A percentile compares a stretch with the other conserved stretches of the same genome.
These are phyloP conservation scores for Jatropha podagrica DNA, from an alignment of 441 rosid species.

Conservation along the genomic window DNA sequence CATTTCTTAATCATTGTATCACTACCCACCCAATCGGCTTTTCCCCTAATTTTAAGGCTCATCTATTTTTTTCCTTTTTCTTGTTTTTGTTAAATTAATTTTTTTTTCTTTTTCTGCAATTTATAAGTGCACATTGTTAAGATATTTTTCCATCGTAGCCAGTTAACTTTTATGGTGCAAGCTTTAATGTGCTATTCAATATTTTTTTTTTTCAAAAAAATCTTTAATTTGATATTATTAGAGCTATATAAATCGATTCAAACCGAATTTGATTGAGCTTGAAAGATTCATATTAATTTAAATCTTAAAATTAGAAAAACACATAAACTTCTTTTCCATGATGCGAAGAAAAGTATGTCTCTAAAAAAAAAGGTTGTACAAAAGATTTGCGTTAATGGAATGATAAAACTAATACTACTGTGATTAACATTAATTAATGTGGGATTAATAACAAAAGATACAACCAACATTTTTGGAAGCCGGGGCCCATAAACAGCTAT, in stretches of 20 bases:
- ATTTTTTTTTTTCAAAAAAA: too few species aligned
- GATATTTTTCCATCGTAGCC: not conserved
- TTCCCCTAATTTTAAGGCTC: slow-evolving; percentile 17
- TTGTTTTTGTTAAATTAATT: not conserved
- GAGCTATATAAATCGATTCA: too few species aligned
- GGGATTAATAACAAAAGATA: not conserved
- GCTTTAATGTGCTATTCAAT: not conserved
- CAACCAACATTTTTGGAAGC: slow-evolving; percentile 30
- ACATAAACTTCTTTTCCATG: too few species aligned
- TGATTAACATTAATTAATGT: not conserved
- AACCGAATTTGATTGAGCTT: too few species aligned
- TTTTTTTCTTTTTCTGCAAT: not conserved
- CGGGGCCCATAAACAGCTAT: slow-evolving; percentile 39
- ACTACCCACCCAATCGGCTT: slow-evolving; percentile 19
- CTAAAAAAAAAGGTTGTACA: too few species aligned
- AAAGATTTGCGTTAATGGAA: too few species aligned
- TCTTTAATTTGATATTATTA: too few species aligned
- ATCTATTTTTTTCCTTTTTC: not conserved
- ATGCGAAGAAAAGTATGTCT: too few species aligned
- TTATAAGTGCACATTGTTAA: not conserved
- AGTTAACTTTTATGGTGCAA: not conserved
- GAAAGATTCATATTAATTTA: too few species aligned
- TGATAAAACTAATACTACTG: too few species aligned
- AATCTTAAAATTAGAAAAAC: too few species aligned
- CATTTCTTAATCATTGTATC: slow-evolving; percentile 24